phyloP scores from a whole-genome alignment of 2,329 filamentous ascomycete species.

The Plenodomus biglobosus region DNA sequence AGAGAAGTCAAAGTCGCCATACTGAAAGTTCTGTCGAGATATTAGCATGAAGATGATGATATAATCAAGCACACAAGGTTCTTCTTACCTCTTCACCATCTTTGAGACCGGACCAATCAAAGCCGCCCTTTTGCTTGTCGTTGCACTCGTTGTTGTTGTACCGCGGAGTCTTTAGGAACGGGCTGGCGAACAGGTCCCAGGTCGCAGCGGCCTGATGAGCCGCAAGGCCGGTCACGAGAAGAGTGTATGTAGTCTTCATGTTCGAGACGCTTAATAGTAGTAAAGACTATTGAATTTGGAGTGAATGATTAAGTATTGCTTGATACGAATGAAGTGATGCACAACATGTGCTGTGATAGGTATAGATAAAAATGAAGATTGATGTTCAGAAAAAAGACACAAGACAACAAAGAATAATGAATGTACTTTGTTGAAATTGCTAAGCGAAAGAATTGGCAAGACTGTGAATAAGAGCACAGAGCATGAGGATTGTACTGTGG shows the following conservation, averaged over 20 bases:
- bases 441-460: constrained; percentile 19
- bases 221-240: constrained; percentile 52
- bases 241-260: constrained; percentile 48
- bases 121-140: constrained; percentile 67
- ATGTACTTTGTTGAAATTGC: constrained; percentile 38
- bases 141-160: constrained; percentile 79
- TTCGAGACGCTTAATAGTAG: constrained; percentile 27
- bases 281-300: constrained; percentile 7
- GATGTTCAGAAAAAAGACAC: constrained; percentile 19
- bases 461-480: constrained; percentile 21
- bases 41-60: no score
- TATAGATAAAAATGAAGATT: constrained; percentile 25
- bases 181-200: constrained; percentile 52
- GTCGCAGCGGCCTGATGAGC: constrained; percentile 50
- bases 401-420: constrained; percentile 40
- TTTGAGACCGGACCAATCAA: constrained; percentile 67
- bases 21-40: constrained; percentile 56
- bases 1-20: constrained; percentile 66
- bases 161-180: constrained; percentile 64
- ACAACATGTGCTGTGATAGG: constrained; percentile 12
- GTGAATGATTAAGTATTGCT: constrained; percentile 21
- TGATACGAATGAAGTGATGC: constrained; percentile 23
- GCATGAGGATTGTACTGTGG: constrained; percentile 8
- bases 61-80: no score
- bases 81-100: constrained; percentile 23